Percentiles rank a stretch among this genome's conserved stretches.
These are phyloP conservation scores for Heritiera littoralis DNA, from an alignment of 345 rosid genomes.

Conservation along the genomic window DNA sequence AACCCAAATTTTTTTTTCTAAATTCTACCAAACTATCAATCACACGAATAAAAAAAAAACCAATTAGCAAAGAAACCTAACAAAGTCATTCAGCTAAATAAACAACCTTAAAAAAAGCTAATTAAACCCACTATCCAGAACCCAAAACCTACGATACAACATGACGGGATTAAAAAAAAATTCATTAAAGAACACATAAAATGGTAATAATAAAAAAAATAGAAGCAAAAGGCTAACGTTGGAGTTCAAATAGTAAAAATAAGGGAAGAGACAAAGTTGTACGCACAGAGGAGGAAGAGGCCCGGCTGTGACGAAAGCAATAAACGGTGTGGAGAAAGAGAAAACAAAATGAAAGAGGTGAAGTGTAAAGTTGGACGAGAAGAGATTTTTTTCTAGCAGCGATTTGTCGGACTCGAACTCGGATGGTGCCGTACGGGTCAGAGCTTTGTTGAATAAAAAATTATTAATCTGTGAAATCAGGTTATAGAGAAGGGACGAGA, in stretches of 20 bases:
- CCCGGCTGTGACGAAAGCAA: not conserved
- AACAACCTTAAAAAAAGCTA: not conserved
- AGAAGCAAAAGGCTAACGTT: not conserved
- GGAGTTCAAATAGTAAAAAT: not conserved
- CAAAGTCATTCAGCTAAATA: not conserved
- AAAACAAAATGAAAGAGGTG: not conserved
- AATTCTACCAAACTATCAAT: not conserved
- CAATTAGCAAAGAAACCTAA: not conserved
- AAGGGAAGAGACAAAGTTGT: not conserved
- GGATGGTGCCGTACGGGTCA: not conserved
- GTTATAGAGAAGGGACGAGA: not conserved
- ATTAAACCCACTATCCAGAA: not conserved
- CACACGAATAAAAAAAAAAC: not conserved
- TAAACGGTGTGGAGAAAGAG: not conserved
- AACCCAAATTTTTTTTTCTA: not conserved
- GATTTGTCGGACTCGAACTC: not conserved
- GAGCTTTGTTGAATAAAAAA: not conserved
- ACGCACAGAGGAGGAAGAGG: not conserved
- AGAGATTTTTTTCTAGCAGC: not conserved
- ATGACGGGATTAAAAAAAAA: not conserved
- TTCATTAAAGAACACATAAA: not conserved
- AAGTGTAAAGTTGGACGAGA: not conserved
- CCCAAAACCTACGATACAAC: not conserved
- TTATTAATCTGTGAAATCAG: not conserved
- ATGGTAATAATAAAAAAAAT: not conserved